These are phyloP conservation scores for Chalciporus piperatus DNA, from an alignment of 768 basidiomycete species.

Conservation along the genomic window DNA sequence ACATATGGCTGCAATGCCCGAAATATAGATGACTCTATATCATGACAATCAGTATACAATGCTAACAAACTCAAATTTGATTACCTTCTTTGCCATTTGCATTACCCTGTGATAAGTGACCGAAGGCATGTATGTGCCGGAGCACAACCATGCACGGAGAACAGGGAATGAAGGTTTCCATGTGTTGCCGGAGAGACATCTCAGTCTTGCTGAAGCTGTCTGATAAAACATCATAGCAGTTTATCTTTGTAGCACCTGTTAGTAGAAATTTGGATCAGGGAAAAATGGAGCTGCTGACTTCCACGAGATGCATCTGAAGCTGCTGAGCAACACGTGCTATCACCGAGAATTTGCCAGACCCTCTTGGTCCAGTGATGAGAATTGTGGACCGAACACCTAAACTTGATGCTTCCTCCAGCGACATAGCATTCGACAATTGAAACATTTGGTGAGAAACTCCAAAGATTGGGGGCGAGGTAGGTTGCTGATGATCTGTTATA, in stretches of 20 bases:
- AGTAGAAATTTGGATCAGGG: too few species aligned
- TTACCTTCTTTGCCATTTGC: conserved; percentile 63
- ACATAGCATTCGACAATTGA: conserved; percentile 58
- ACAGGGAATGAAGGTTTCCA: conserved; percentile 75
- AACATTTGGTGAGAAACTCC: conserved; percentile 48
- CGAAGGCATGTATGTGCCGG: conserved; percentile 77
- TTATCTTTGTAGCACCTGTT: conserved; percentile 48
- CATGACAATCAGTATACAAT: background rate
- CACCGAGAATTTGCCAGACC: conserved; percentile 76
- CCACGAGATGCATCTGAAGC: conserved; percentile 75
- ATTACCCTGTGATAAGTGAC: conserved; percentile 59
- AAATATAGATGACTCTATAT: conserved; percentile 56
- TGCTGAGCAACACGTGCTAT: conserved; percentile 52
- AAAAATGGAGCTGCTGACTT: conserved; percentile 42
- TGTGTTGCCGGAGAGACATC: conserved; percentile 62
- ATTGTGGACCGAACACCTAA: conserved; percentile 68
- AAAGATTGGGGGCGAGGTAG: background rate
- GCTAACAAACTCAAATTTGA: background rate
- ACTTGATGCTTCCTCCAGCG: conserved; percentile 52
- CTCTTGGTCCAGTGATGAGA: conserved; percentile 75
- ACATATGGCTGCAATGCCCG: conserved; percentile 64
- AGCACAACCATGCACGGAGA: conserved; percentile 85
- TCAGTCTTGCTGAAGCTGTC: conserved; percentile 78
- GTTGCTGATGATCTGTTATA: conserved; percentile 20
- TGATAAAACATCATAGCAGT: conserved; percentile 80